phyloP scores from a whole-genome alignment of 2,329 filamentous ascomycete genomes.

The Talaromyces atroroseus region DNA sequence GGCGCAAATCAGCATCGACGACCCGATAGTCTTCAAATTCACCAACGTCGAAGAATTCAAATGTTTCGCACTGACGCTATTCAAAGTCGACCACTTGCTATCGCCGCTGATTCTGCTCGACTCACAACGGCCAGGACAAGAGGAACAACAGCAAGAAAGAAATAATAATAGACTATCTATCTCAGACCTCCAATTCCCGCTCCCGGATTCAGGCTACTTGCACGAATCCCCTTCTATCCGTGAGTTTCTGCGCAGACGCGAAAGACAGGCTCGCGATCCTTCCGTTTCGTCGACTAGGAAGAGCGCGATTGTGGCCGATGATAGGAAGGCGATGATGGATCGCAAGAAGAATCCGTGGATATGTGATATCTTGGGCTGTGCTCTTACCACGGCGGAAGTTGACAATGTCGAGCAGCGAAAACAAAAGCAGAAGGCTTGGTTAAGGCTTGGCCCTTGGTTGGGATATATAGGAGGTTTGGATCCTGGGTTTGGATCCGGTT shows the following conservation, averaged over 20 bases:
- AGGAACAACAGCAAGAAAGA: background rate
- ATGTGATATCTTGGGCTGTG: slow-evolving; percentile 4
- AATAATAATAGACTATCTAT: slow-evolving; percentile 5
- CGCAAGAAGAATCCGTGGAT: slow-evolving; percentile 11
- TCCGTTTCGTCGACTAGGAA: background rate
- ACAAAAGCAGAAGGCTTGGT: slow-evolving; percentile 10
- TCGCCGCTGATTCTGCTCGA: background rate
- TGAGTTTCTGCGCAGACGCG: slow-evolving; percentile 12
- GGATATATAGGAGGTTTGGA: slow-evolving; percentile 12
- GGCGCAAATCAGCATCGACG: slow-evolving; percentile 10
- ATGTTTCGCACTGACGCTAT: slow-evolving; percentile 24
- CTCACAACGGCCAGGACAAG: background rate
- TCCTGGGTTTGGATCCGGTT: background rate
- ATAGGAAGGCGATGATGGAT: slow-evolving; percentile 1
- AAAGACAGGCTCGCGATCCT: slow-evolving; percentile 10
- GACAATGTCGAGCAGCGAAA: background rate
- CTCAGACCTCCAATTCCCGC: slow-evolving; percentile 17
- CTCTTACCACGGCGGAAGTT: background rate
- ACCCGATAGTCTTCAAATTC: slow-evolving; percentile 19
- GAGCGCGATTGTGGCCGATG: background rate
- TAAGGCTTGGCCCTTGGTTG: slow-evolving; percentile 13
- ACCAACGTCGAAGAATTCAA: slow-evolving; percentile 26
- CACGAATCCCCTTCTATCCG: slow-evolving; percentile 9
- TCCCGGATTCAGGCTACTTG: slow-evolving; percentile 15
- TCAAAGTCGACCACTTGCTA: slow-evolving; percentile 16